A percentile compares a stretch with the other conserved stretches of the same genome.
Conservation (phyloP, 176 grass and related monocot genomes). For the Oryza meridionalis region DNA sequence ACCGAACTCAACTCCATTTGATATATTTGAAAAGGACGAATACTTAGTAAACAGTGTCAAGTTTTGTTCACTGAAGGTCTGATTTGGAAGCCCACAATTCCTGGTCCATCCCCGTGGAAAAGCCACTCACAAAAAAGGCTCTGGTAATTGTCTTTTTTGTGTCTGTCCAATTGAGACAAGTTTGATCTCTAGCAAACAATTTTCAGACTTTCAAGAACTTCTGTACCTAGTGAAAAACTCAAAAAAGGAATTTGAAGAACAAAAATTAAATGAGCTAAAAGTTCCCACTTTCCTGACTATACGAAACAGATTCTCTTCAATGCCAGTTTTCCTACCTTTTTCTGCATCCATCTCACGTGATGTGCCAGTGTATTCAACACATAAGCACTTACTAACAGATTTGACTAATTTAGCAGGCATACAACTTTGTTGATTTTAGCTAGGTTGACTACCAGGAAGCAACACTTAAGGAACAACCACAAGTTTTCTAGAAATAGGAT, state of each 20-base stretch:
- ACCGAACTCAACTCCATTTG: not conserved
- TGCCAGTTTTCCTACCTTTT: not conserved
- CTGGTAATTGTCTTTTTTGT: not conserved
- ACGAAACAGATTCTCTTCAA: constrained; percentile 1
- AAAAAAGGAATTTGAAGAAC: not conserved
- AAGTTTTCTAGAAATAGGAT: constrained; percentile 17
- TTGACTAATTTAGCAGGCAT: not conserved
- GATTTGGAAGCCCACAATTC: no score
- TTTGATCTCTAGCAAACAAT: not conserved
- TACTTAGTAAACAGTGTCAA: no score
- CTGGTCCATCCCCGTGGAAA: no score
- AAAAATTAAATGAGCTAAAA: constrained; percentile 18
- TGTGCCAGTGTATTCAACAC: not conserved
- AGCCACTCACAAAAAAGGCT: not conserved
- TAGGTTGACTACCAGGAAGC: not conserved
- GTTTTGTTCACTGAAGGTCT: not conserved
- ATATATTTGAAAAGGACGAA: not conserved
- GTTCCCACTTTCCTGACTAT: not conserved
- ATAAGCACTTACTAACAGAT: not conserved
- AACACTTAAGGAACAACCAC: constrained; percentile 1
- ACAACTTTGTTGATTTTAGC: constrained; percentile 1
- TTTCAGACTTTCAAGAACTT: not conserved
- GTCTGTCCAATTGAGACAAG: not conserved
- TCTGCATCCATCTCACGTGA: not conserved
- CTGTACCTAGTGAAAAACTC: not conserved